These are phyloP conservation scores for Fragaria iinumae DNA, from an alignment of 306 rosid genomes.

Conservation along the genomic window DNA sequence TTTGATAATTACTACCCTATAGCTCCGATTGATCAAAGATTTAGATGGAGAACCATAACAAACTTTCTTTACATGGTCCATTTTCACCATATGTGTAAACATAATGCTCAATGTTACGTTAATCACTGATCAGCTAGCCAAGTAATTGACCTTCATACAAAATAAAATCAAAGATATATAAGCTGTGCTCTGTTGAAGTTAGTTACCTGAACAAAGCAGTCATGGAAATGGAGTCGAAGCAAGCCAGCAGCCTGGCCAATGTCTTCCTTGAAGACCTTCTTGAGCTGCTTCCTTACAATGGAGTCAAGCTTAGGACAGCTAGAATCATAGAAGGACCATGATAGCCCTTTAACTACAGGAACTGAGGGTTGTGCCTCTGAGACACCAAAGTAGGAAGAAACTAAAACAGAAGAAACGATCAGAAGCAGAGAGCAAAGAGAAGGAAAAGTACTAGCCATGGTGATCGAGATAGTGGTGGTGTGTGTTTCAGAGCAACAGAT, in stretches of 20 bases:
- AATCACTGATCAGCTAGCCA: neutral
- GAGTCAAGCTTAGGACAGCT: slow-evolving; percentile 52
- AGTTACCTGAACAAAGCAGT: slow-evolving; percentile 74
- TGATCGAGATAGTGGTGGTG: neutral
- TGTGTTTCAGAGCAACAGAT: too few species aligned
- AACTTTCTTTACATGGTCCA: neutral
- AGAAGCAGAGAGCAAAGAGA: slow-evolving; percentile 13
- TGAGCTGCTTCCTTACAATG: slow-evolving; percentile 49
- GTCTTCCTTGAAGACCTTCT: slow-evolving; percentile 48
- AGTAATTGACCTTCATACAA: neutral
- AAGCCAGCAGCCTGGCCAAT: slow-evolving; percentile 73
- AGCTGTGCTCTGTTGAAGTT: neutral
- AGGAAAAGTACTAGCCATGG: slow-evolving; percentile 20
- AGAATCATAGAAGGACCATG: slow-evolving; percentile 43
- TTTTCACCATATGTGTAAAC: neutral
- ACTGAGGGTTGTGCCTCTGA: slow-evolving; percentile 22
- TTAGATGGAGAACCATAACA: neutral
- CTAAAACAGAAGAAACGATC: slow-evolving; percentile 20
- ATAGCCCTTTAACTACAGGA: slow-evolving; percentile 40
- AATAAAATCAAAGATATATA: neutral
- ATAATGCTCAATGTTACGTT: neutral
- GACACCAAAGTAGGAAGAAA: slow-evolving; percentile 9
- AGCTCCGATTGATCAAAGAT: neutral
- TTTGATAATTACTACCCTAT: neutral
- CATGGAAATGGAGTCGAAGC: slow-evolving; percentile 75